Conservation (phyloP, 2,329 filamentous ascomycete genomes). For the Raffaelea ambrosiae region DNA sequence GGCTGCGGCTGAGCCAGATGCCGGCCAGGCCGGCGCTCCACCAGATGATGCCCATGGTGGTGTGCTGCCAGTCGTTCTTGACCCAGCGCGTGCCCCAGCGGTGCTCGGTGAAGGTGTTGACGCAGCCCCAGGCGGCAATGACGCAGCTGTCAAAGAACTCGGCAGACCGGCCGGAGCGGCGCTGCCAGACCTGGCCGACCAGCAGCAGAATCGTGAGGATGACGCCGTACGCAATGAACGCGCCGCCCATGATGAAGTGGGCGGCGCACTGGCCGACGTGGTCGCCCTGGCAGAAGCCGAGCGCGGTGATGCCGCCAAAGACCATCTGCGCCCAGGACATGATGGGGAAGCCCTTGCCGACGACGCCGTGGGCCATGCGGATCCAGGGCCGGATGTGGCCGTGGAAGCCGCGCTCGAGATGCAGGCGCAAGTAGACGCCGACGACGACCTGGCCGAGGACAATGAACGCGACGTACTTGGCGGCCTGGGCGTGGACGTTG, state of each 20-base stretch:
- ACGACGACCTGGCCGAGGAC: slow-evolving; percentile 67
- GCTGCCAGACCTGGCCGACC: slow-evolving; percentile 82
- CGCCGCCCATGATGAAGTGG: slow-evolving; percentile 98
- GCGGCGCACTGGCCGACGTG: slow-evolving; percentile 88
- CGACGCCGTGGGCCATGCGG: slow-evolving; percentile 65
- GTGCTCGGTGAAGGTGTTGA: slow-evolving; percentile 98
- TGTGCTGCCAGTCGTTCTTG: slow-evolving; percentile 92
- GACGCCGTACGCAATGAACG: slow-evolving; percentile 91
- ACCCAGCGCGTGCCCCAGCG: slow-evolving; percentile 87
- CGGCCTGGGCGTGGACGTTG: slow-evolving; percentile 78
- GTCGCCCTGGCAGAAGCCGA: slow-evolving; percentile 89
- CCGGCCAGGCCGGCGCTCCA: slow-evolving; percentile 90
- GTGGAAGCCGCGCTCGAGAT: slow-evolving; percentile 72
- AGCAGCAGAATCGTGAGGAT: slow-evolving; percentile 77
- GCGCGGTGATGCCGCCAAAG: slow-evolving; percentile 84
- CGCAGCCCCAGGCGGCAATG: slow-evolving; percentile 90
- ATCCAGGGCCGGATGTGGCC: slow-evolving; percentile 66
- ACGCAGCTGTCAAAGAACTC: slow-evolving; percentile 93
- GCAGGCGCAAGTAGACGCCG: slow-evolving; percentile 81
- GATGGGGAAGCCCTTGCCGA: slow-evolving; percentile 83
- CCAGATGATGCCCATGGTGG: slow-evolving; percentile 99
- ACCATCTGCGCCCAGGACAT: slow-evolving; percentile 89
- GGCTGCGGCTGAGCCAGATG: slow-evolving; percentile 80
- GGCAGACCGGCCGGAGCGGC: slow-evolving; percentile 74
- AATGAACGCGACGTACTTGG: slow-evolving; percentile 70